phyloP scores from a whole-genome alignment of 768 basidiomycete genomes.

The Leccinum olivaceopallidum region DNA sequence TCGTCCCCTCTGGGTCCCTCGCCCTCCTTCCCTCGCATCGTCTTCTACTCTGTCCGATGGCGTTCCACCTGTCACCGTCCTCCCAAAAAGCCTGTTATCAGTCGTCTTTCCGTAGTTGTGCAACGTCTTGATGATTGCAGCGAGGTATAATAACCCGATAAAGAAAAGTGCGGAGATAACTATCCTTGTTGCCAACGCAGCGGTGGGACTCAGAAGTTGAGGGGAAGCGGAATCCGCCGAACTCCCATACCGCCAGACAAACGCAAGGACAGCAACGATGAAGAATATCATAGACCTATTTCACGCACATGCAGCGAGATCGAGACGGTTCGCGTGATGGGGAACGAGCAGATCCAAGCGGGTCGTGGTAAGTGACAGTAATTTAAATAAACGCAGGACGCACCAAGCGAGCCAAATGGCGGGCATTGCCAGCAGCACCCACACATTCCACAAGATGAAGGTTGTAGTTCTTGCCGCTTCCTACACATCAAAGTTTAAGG shows the following conservation, averaged over 20 bases:
- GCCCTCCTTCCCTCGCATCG: conserved; percentile 2
- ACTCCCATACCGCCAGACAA: conserved; percentile 65
- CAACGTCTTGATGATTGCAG: conserved; percentile 61
- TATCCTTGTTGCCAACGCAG: conserved; percentile 53
- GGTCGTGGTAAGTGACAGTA: not conserved
- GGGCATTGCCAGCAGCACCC: conserved; percentile 68
- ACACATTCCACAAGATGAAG: conserved; percentile 61
- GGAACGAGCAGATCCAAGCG: not conserved
- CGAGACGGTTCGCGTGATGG: not conserved
- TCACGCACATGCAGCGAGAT: not conserved
- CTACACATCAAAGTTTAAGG: conserved; percentile 31
- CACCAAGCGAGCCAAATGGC: conserved; percentile 72
- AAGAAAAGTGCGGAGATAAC: conserved; percentile 53
- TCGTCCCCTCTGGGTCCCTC: conserved; percentile 7
- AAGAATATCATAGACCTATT: conserved; percentile 68
- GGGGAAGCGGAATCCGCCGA: conserved; percentile 38
- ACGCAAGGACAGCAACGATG: conserved; percentile 60
- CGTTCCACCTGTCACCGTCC: not conserved
- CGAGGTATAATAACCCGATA: conserved; percentile 62
- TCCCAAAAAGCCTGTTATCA: not conserved
- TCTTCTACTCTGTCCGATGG: not conserved
- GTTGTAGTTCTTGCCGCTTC: conserved; percentile 56
- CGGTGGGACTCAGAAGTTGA: conserved; percentile 36
- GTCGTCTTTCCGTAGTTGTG: conserved; percentile 49
- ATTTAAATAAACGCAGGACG: conserved; percentile 6